Conservation (phyloP, 106 monocot genomes). For the Acanthochlamys bracteata region DNA sequence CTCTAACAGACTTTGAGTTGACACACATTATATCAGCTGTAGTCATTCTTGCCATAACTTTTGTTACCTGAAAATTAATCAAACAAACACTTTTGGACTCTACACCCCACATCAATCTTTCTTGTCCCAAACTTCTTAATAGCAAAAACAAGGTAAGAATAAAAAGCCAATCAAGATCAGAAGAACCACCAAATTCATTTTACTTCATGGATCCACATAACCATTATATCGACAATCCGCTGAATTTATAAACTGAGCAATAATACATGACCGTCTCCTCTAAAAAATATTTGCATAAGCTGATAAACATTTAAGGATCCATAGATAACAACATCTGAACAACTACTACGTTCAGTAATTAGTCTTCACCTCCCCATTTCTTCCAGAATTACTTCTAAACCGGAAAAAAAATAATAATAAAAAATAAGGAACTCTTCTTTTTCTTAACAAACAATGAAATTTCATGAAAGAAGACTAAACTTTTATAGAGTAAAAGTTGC, state of each 20-base stretch:
- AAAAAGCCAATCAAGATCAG: too few species aligned
- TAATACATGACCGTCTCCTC: too few species aligned
- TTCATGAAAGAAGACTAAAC: background rate
- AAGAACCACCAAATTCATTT: too few species aligned
- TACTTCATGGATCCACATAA: too few species aligned
- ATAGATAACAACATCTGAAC: too few species aligned
- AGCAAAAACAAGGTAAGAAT: background rate
- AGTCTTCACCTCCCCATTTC: background rate
- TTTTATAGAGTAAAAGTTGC: background rate
- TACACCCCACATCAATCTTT: background rate
- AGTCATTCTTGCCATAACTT: conserved; percentile 78
- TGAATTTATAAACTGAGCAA: too few species aligned
- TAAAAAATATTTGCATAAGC: too few species aligned
- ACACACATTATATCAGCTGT: conserved; percentile 97
- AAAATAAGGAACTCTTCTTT: background rate
- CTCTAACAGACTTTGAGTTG: conserved; percentile 68
- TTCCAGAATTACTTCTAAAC: background rate
- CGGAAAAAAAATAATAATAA: too few species aligned
- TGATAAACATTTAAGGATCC: too few species aligned
- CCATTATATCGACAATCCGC: too few species aligned
- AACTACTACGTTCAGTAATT: too few species aligned
- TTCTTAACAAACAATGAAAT: background rate
- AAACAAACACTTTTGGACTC: background rate
- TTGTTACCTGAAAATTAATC: conserved; percentile 56
- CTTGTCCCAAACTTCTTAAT: background rate